A percentile compares a stretch with the other conserved stretches of the same genome.
These are phyloP conservation scores for Hypocrella siamensis DNA, from an alignment of 2,329 filamentous ascomycete species.

Conservation along the genomic window DNA sequence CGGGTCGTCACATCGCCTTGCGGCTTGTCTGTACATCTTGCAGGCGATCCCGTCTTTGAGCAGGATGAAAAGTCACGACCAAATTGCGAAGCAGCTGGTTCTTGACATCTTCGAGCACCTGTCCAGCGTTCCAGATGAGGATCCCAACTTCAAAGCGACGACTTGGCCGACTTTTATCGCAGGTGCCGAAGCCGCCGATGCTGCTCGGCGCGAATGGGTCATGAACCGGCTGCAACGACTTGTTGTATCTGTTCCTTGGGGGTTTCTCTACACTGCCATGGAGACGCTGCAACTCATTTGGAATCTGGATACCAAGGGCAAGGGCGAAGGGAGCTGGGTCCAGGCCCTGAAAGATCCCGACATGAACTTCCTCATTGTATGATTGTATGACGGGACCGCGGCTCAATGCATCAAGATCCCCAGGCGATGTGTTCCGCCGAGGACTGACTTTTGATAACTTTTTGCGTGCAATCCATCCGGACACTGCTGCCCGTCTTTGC, in stretches of 20 bases:
- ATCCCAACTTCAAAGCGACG: conserved; percentile 39
- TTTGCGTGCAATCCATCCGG: too few species aligned
- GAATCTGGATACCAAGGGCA: conserved; percentile 18
- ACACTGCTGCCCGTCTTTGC: too few species aligned
- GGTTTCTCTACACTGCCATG: conserved; percentile 30
- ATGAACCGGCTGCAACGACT: conserved; percentile 26
- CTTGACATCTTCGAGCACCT: conserved; percentile 30
- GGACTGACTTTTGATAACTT: too few species aligned
- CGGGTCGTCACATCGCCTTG: conserved; percentile 26
- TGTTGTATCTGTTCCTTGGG: conserved; percentile 28
- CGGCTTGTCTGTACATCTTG: conserved; percentile 29
- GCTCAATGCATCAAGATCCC: too few species aligned
- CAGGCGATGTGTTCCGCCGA: too few species aligned
- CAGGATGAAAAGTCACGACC: conserved; percentile 10
- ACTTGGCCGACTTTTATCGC: conserved; percentile 41
- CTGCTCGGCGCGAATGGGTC: conserved; percentile 28
- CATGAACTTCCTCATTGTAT: conserved; percentile 28
- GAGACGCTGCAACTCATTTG: conserved; percentile 29
- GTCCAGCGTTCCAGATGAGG: conserved; percentile 27
- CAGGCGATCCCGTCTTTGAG: conserved; percentile 19
- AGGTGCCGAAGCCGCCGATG: conserved; percentile 32
- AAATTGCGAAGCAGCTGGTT: conserved; percentile 19
- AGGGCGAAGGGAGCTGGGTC: conserved; percentile 22
- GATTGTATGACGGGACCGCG: too few species aligned
- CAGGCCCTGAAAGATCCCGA: conserved; percentile 24